These are phyloP conservation scores for Xylaria curta DNA, from an alignment of 495 filamentous ascomycete genomes.

Conservation along the genomic window DNA sequence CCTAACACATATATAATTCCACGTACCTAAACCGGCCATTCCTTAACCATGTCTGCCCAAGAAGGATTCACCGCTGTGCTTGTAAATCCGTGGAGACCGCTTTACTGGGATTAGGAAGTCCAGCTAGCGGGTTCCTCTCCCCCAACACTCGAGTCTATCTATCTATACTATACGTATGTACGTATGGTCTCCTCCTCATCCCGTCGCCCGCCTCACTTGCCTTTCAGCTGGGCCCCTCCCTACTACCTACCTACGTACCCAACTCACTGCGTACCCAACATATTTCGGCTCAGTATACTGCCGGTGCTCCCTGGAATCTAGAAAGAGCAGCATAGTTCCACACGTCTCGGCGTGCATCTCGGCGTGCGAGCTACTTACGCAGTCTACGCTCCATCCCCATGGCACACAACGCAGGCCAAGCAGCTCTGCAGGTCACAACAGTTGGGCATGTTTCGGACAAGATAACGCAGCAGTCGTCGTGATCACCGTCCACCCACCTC, in stretches of 20 bases:
- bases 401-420: slow-evolving; percentile 1
- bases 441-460: slow-evolving; percentile 12
- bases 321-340: neutral
- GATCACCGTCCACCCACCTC: slow-evolving; percentile 22
- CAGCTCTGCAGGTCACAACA: slow-evolving; percentile 17
- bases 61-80: slow-evolving; percentile 14
- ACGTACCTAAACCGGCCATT: slow-evolving; percentile 2
- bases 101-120: neutral
- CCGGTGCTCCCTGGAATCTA: neutral
- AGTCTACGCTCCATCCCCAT: neutral
- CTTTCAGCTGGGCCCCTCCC: neutral
- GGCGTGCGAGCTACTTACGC: slow-evolving; percentile 17
- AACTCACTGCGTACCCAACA: neutral
- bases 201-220: neutral
- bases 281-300: neutral
- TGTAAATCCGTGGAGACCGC: slow-evolving; percentile 6
- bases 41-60: neutral
- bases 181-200: neutral
- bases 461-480: slow-evolving; percentile 10
- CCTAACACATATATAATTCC: slow-evolving; percentile 17
- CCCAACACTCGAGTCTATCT: neutral
- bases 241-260: neutral
- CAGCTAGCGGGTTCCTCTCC: neutral
- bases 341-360: slow-evolving; percentile 23
- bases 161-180: too few species aligned